Conservation (phyloP, 306 rosid genomes). For the Acmispon strigosus region DNA sequence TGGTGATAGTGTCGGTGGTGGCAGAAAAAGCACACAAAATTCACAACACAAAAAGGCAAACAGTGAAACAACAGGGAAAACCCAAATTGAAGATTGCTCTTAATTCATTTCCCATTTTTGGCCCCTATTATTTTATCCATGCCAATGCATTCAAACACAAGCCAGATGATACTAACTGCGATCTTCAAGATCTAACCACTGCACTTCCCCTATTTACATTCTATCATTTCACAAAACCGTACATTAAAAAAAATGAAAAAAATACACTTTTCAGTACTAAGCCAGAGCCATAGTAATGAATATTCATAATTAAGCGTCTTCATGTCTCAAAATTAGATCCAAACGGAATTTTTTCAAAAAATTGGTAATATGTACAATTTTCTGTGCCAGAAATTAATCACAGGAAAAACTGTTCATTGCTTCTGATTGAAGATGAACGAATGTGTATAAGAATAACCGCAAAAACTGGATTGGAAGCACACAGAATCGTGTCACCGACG, state of each 20-base stretch:
- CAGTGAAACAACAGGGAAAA: conserved; percentile 1
- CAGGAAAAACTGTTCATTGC: neutral
- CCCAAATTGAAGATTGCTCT: neutral
- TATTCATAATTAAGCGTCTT: neutral
- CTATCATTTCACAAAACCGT: neutral
- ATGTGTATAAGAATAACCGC: neutral
- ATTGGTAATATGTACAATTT: neutral
- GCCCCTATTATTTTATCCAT: neutral
- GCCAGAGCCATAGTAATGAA: neutral
- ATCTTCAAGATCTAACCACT: conserved; percentile 39
- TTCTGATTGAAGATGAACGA: neutral
- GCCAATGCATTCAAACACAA: conserved; percentile 6
- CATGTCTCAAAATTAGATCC: conserved; percentile 30
- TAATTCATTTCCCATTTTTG: neutral
- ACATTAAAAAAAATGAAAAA: neutral
- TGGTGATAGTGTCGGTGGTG: conserved; percentile 32
- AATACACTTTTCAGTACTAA: neutral
- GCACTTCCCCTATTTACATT: neutral
- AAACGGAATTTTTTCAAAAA: conserved; percentile 11
- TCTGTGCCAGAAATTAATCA: neutral
- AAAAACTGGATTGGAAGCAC: conserved; percentile 2
- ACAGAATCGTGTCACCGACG: conserved; percentile 40
- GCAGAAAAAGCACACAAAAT: neutral
- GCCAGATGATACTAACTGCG: neutral
- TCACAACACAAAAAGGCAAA: conserved; percentile 1